Evolutionary conservation across 139 green algal species (phyloP), one percentile per base, ranked within the genome.

Genomic region (Chlamydomonas sphaeroides): DNA sequence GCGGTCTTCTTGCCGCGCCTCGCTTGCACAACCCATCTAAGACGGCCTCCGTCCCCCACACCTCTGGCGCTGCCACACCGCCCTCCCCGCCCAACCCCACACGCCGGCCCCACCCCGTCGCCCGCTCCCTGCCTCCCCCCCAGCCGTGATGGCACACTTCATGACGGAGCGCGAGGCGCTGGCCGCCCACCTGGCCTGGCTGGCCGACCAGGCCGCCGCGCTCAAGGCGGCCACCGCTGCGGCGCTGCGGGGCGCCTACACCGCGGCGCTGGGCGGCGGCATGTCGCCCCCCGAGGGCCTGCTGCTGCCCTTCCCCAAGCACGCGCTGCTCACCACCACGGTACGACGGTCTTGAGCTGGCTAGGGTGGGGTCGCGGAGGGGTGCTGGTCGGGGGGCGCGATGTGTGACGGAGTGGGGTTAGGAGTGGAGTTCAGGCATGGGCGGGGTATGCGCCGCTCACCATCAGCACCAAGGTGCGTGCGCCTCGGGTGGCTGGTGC

Each of bases 81-180:
- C 33, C n/a, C 17, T 36, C 28, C 23, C 11, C 35, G n/a, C 48
- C 48, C 51, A 23, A 42, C 69, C 33, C 32, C 65, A 5, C 48
- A 65, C 33, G n/a, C 69, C 51, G 30, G 14, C 8, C 7, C 35
- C 69, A 4, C 35, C 49, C 18, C 15, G 33, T 42, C 38, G 38
- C 42, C 8, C 68, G 17, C 45, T 18, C 42, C 41, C 41, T 21
- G 5, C 41, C 14, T 26, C 67, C 3, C 42, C 32, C 18, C 8
- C 75, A 82, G 75, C 75, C 63, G 62, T 51, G 8, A 82, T 82
- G 75, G 35, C 42, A 5, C 62, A 82, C 41, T 82, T 73, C 75
- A 5, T 28, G 23, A 10, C 32, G 15, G 61, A 4, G 0, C 62
- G 30, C 18, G 45, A 38, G 20, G 75, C 62, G 2, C 62, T 72